phyloP scores from a whole-genome alignment of 2,329 filamentous ascomycete species.

The Apiospora pterosperma region DNA sequence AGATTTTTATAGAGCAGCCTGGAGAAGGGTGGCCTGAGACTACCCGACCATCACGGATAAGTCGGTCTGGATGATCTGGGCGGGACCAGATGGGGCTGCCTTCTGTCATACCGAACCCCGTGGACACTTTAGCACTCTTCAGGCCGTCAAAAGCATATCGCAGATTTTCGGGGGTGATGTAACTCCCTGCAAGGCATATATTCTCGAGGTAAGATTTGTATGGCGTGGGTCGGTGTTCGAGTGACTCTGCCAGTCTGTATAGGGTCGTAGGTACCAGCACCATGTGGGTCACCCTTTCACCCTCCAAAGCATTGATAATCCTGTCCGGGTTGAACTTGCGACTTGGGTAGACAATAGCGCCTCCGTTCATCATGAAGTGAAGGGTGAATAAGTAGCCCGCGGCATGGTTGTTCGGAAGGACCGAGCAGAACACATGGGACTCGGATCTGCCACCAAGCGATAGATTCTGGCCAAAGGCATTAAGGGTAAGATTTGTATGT shows the following conservation, averaged over 20 bases:
- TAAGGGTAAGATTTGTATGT: slow-evolving; percentile 3
- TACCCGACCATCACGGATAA: background rate
- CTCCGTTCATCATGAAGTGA: slow-evolving; percentile 4
- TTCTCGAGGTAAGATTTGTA: background rate
- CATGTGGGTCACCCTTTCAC: background rate
- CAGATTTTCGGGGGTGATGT: background rate
- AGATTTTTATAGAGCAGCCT: background rate
- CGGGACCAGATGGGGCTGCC: slow-evolving; percentile 2
- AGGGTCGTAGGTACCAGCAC: background rate
- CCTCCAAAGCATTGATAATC: background rate
- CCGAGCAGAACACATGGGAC: background rate
- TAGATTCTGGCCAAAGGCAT: slow-evolving; percentile 5
- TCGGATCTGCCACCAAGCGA: background rate
- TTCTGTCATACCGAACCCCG: slow-evolving; percentile 5
- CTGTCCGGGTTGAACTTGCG: background rate
- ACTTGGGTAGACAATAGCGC: background rate
- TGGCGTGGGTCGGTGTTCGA: background rate
- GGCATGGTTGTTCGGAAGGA: slow-evolving; percentile 5
- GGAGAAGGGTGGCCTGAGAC: background rate
- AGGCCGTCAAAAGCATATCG: background rate
- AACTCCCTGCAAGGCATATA: background rate
- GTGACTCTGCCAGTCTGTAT: background rate
- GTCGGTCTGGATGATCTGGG: background rate
- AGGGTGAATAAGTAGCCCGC: slow-evolving; percentile 6
- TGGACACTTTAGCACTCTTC: background rate